Base-by-base conservation (phyloP, 2,329 filamentous ascomycete species). In the Fusarium sp. region DNA sequence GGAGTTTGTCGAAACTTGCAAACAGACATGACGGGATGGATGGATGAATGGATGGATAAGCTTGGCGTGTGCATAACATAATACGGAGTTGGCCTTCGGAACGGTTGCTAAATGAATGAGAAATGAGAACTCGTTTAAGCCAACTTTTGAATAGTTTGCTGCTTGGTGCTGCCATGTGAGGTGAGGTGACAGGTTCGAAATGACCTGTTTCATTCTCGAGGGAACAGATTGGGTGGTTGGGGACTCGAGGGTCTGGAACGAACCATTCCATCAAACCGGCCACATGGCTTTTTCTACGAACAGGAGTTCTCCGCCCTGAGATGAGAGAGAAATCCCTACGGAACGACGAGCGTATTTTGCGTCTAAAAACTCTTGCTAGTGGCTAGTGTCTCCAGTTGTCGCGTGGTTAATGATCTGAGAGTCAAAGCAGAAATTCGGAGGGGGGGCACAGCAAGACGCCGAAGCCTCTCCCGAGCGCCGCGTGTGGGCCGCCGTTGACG, bases 81-180 rank as follows among this genome's bases (percentile, higher is more conserved):
- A 76, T 79, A 78, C 58, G 69, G 66, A 70, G 72, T 74, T 52
- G 65, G 66, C 71, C 67, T 69, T 69, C 69, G 69, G 67, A 70
- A 24, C 16, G 69, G 76, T 77, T 73, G 73, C 64, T 79, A 79
- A 79, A 79, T 79, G 77, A 79, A 79, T 79, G 77, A 79, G 77
- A 79, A 79, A 79, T 75, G 77, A 79, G 66, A 77, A 77, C 58
- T 66, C 64, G 47, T 76, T 77, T 64, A 74, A 73, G 69, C 60
- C 69, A 61, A 71, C 34, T 45, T 60, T 42, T 34, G 31, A 50
- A 65, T 54, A n/a, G 50, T 38, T 29, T 52, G 27, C 27, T 34
- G 5, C 31, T 34, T 31, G 27, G 47, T 29, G 24, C 18, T 47
- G 22, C 22, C 22, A 47, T 47, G 42, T 47, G 42, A 47, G 42